Evolutionary conservation across 2,329 filamentous ascomycete species (phyloP).

Genomic region (Cladophialophora exuberans): DNA sequence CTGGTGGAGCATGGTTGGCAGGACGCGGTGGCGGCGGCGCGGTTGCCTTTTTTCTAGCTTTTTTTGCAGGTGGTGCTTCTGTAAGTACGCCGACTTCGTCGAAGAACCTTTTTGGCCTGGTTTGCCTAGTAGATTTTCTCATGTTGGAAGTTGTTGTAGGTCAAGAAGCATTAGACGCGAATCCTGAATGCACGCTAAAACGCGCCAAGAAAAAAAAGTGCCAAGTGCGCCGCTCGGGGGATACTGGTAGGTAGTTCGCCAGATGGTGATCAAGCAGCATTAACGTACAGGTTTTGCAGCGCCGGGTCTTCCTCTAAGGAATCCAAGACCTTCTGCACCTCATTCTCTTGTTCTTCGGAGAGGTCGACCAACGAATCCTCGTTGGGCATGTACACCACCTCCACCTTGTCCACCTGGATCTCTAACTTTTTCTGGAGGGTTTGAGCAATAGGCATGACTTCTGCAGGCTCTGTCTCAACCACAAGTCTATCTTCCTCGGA

Average conservation of each 20-base stretch:
- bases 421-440: constrained; percentile 65
- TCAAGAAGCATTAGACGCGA: too few relatives aligned
- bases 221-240: too few relatives aligned
- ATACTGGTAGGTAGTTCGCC: background rate
- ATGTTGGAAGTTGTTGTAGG: too few relatives aligned
- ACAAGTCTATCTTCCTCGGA: constrained; percentile 71
- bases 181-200: too few relatives aligned
- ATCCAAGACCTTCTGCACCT: constrained; percentile 62
- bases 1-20: too few relatives aligned
- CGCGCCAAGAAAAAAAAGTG: too few relatives aligned
- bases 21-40: too few relatives aligned
- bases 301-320: constrained; percentile 65
- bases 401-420: constrained; percentile 70
- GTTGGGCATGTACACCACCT: constrained; percentile 85
- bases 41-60: too few relatives aligned
- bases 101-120: too few relatives aligned
- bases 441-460: constrained; percentile 67
- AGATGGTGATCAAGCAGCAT: constrained; percentile 45
- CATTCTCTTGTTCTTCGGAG: constrained; percentile 59
- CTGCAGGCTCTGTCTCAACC: constrained; percentile 69
- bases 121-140: too few relatives aligned
- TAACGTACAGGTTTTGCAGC: constrained; percentile 79
- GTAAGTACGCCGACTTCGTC: too few relatives aligned
- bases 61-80: too few relatives aligned
- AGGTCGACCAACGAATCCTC: constrained; percentile 72